These are phyloP conservation scores for Fragaria ananassa DNA, from an alignment of 306 rosid species.

Conservation along the genomic window DNA sequence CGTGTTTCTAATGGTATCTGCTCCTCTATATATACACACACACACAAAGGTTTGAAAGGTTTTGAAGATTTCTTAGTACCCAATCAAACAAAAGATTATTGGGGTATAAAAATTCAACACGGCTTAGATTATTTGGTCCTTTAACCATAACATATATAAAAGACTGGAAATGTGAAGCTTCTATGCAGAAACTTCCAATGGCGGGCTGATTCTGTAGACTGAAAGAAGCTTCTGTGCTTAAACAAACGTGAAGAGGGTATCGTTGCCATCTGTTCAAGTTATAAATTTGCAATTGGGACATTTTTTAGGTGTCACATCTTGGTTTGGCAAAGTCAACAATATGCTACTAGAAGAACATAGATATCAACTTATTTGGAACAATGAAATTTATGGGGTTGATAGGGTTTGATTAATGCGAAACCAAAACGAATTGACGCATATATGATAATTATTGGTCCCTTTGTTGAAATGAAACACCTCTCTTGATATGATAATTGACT, in stretches of 20 bases:
- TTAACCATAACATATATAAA: background rate
- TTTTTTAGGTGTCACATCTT: background rate
- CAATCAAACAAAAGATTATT: background rate
- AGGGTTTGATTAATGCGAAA: background rate
- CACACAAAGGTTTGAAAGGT: background rate
- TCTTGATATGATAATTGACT: background rate
- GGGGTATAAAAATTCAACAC: background rate
- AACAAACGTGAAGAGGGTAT: background rate
- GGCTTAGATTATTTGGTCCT: background rate
- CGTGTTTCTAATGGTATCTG: conserved; percentile 3
- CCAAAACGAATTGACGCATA: background rate
- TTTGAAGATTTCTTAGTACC: conserved; percentile 14
- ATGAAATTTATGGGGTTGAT: background rate
- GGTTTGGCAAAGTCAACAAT: conserved; percentile 6
- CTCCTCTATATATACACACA: conserved; percentile 12
- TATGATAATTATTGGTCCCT: background rate
- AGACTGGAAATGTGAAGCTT: background rate
- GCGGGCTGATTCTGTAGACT: background rate
- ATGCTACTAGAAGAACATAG: background rate
- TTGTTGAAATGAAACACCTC: background rate
- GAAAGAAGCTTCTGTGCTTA: background rate
- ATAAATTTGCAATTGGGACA: background rate
- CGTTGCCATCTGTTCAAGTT: background rate
- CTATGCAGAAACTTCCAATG: background rate
- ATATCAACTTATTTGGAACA: background rate